Base-by-base conservation (phyloP, 2,329 filamentous ascomycete species). In the Diaporthe sp. region DNA sequence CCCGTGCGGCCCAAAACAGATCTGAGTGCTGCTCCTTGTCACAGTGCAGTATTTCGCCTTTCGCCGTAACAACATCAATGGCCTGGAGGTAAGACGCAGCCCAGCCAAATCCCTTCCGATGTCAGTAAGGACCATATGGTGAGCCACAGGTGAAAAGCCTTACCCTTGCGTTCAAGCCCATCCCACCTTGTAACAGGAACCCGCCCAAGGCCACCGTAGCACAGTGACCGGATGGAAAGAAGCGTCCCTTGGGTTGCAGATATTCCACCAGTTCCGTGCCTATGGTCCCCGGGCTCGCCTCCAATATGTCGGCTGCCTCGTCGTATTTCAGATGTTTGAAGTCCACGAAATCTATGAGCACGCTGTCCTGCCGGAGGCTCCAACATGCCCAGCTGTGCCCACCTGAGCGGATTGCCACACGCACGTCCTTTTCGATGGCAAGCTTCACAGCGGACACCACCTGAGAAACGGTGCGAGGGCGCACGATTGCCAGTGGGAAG, bases 321-420 rank as follows among this genome's bases (percentile, higher is more conserved):
- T 63, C 25, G 27, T 63, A 63, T 3, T 10, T 8, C 39, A 47
- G 27, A 32, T 63, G 25, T 12, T 63, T 63, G 25, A 63, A 63
- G 39, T 47, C 39, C 8, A 63, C 59, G 27, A 63, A 42, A 15
- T 63, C 59, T 22, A 63, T 63, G 9, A 63, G 59, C n/a, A 63
- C 39, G 17, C 59, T 63, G 27, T 44, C 59, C 39, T 63, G 59
- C 4, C 59, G 15, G 15, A 63, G 9, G 19, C 59, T 63, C 59
- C 59, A 63, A 32, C 59, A 63, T 15, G 59, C 39, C 59, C 59
- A 63, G 39, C 59, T 63, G 4, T 63, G 59, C 10, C 59, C 59
- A 1, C 59, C 59, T 9, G 59, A 63, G 25, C 59, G 59, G 39
- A 63, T 63, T 3, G 59, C 39, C 2, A 63, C 39, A 13, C 59